Evolutionary conservation across 192 early-diverging fungal species (phyloP).

Genomic region (Coemansia sp.): DNA sequence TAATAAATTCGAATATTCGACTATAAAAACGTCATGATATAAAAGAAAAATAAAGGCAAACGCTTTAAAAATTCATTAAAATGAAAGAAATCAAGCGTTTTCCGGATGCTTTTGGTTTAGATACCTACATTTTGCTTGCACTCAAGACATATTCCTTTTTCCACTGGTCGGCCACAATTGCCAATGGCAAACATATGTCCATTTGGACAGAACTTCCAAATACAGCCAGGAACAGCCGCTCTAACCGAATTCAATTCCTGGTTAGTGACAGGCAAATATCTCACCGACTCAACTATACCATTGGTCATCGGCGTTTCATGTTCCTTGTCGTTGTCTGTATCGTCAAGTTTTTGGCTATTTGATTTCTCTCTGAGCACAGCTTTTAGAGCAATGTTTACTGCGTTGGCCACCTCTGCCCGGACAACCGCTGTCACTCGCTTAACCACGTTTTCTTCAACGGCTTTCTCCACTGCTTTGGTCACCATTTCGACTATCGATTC

Average conservation of each 20-base stretch:
- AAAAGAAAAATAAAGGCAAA: neutral
- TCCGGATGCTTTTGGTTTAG: too few relatives aligned
- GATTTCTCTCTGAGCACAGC: neutral
- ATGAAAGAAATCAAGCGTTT: too few relatives aligned
- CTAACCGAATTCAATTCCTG: conserved; percentile 26
- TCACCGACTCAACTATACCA: neutral
- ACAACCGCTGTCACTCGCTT: neutral
- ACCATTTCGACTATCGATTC: neutral
- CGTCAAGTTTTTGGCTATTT: neutral
- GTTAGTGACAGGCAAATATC: conserved; percentile 23
- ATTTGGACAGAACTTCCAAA: conserved; percentile 22
- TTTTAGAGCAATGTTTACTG: neutral
- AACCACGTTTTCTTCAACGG: neutral
- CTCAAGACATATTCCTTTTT: conserved; percentile 23
- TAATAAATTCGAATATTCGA: neutral
- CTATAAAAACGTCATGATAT: neutral
- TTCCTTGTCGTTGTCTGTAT: too few relatives aligned
- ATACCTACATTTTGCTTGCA: conserved; percentile 21
- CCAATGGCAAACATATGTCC: conserved; percentile 42
- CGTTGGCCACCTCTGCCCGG: conserved; percentile 4
- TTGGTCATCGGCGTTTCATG: too few relatives aligned
- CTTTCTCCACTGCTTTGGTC: neutral
- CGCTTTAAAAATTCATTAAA: too few relatives aligned
- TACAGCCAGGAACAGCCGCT: conserved; percentile 25
- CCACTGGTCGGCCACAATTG: conserved; percentile 31